A percentile compares a stretch with the other conserved stretches of the same genome.
These are phyloP conservation scores for Eucalyptus leucophloia DNA, from an alignment of 345 rosid genomes.

Conservation along the genomic window DNA sequence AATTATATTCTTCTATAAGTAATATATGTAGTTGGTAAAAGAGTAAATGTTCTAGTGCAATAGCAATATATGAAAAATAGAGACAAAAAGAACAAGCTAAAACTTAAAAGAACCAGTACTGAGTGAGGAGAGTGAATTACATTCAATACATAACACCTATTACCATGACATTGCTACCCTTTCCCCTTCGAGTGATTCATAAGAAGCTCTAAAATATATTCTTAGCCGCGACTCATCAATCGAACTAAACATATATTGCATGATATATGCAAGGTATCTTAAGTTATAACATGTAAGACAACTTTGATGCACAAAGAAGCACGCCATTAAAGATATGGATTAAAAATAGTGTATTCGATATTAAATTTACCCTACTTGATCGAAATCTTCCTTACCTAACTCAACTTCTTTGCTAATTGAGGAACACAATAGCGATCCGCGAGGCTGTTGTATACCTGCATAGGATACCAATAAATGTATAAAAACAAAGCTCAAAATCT, in stretches of 20 bases:
- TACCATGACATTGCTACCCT: neutral
- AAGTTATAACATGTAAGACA: neutral
- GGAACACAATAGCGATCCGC: conserved; percentile 87
- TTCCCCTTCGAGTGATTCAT: neutral
- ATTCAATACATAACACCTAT: neutral
- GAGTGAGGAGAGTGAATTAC: neutral
- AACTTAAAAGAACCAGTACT: neutral
- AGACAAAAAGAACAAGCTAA: neutral
- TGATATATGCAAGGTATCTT: neutral
- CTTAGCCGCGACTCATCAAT: neutral
- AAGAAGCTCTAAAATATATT: neutral
- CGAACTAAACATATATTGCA: neutral
- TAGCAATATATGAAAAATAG: neutral
- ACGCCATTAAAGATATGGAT: neutral
- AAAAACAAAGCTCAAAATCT: neutral
- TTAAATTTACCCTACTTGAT: neutral
- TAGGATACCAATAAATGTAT: neutral
- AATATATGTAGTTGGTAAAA: neutral
- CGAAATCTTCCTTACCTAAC: conserved; percentile 37
- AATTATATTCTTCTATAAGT: neutral
- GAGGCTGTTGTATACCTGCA: conserved; percentile 64
- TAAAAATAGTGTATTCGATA: neutral
- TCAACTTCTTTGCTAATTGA: conserved; percentile 86
- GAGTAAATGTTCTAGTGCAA: neutral
- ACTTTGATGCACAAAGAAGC: neutral